These are phyloP conservation scores for Stentor coeruleus DNA, from an alignment of 73 alveolate species.

Conservation along the genomic window DNA sequence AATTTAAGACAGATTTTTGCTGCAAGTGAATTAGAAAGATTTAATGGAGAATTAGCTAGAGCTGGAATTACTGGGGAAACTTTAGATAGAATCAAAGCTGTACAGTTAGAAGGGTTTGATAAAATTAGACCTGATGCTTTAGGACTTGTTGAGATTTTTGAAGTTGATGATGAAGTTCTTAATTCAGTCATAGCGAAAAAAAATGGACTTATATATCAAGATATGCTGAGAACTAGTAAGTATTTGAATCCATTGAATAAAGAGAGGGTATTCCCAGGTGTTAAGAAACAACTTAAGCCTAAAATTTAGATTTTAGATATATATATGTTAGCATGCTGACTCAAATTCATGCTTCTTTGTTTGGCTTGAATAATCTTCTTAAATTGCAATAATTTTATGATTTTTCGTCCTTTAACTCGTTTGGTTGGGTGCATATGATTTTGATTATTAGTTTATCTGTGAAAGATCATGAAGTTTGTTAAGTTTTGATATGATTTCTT, in stretches of 20 bases:
- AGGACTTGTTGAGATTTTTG: conserved; percentile 27
- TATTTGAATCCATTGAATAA: conserved; percentile 6
- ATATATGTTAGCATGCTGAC: neutral
- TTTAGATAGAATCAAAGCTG: neutral
- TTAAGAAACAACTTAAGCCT: neutral
- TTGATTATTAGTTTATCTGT: no score
- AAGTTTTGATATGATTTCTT: no score
- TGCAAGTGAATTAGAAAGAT: neutral
- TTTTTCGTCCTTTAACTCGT: no score
- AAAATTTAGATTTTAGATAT: neutral
- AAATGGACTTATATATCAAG: conserved; percentile 14
- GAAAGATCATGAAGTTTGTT: no score
- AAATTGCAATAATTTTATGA: no score
- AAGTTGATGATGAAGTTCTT: conserved; percentile 19
- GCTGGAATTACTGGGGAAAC: neutral
- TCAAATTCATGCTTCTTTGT: no score
- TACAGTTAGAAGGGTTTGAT: neutral
- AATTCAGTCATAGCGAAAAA: neutral
- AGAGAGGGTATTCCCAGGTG: conserved; percentile 7
- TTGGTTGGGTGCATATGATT: no score
- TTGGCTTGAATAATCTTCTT: no score
- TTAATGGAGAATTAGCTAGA: neutral
- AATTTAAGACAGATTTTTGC: conserved; percentile 8
- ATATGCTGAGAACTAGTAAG: conserved; percentile 5
- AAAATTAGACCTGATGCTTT: conserved; percentile 27